Conservation (phyloP, 2,329 filamentous ascomycete species). For the Cladophialophora psammophila region DNA sequence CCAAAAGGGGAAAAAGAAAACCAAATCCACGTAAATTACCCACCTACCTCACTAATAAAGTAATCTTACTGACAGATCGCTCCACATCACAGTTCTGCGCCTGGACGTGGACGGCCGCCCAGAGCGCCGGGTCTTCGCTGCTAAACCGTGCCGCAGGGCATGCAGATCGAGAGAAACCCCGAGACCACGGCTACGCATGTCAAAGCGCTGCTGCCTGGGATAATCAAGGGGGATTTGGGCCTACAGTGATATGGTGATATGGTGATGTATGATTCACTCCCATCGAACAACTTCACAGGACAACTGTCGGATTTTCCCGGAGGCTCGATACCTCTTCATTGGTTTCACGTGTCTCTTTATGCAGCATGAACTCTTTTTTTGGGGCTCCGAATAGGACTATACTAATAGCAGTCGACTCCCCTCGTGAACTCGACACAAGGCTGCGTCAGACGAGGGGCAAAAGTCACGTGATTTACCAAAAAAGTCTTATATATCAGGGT, state of each 20-base stretch:
- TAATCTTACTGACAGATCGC: too few relatives aligned
- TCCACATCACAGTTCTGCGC: slow-evolving; percentile 71
- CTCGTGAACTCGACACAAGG: not conserved
- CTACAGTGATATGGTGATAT: not conserved
- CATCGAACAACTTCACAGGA: slow-evolving; percentile 12
- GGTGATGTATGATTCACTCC: slow-evolving; percentile 9
- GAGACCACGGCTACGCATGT: slow-evolving; percentile 53
- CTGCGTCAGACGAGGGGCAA: not conserved
- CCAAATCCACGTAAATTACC: too few relatives aligned
- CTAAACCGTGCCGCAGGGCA: slow-evolving; percentile 50
- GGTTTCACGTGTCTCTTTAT: too few relatives aligned
- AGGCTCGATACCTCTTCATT: not conserved
- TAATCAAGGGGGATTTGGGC: slow-evolving; percentile 40
- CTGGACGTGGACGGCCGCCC: slow-evolving; percentile 61
- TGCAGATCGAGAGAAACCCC: slow-evolving; percentile 51
- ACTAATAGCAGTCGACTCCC: too few relatives aligned
- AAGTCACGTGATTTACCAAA: not conserved
- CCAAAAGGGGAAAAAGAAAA: too few relatives aligned
- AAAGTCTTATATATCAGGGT: not conserved
- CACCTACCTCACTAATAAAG: too few relatives aligned
- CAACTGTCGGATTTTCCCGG: slow-evolving; percentile 18
- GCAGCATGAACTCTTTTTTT: too few relatives aligned
- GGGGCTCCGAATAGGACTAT: too few relatives aligned
- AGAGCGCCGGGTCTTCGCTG: slow-evolving; percentile 49
- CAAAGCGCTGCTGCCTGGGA: slow-evolving; percentile 48